Evolutionary conservation across 352 stramenopile species (phyloP), one percentile per base, ranked within the genome.

Genomic region (Elongisporangium undulatum): DNA sequence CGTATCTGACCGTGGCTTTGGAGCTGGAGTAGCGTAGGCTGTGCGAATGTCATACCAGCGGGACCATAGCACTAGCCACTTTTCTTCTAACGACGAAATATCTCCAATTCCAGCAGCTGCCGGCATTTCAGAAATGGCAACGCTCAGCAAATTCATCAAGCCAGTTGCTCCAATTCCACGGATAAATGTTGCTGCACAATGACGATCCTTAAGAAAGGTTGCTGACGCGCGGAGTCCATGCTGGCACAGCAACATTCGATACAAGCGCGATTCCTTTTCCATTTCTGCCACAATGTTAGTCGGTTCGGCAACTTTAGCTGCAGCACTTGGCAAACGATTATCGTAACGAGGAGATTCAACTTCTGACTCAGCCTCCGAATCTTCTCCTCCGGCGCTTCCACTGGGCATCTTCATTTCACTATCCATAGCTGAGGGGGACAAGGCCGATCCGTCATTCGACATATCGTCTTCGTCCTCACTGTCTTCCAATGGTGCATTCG

Each of bases 381-480:
- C 82, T 19, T 78, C 81, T 22, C 69, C 71, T 22, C 70, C 71
- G 21, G 62, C 62, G 20, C 34, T 45, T 45, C 67, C 67, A 59
- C 61, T 69, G 4, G 52, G 68, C 38, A 74, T 55, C 16, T 62
- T 63, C 75, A 86, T 89, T 62, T 88, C 79, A 50, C 74, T 92
- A 62, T 94, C 85, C 70, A 91, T 78, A 10, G 68, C 79, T n/a
- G 75, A 84, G 41, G 85, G 82, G 7, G 84, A 90, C 0, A 81
- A 83, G 17, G 66, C 67, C 21, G 81, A 91, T 23, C 79, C 85
- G 68, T 92, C 85, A 60, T 94, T 90, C 17, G 85, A 93, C 79
- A 92, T 93, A n/a, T 92, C 85, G 29, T 82, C 75, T 22, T 94
- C 85, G 24, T 94, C 83, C 60, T 93, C 85, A 21, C 77, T 87